A percentile compares a stretch with the other conserved stretches of the same genome.
Evolutionary conservation across 2,329 filamentous ascomycete species (phyloP).

Genomic region (Claviceps citrina): DNA sequence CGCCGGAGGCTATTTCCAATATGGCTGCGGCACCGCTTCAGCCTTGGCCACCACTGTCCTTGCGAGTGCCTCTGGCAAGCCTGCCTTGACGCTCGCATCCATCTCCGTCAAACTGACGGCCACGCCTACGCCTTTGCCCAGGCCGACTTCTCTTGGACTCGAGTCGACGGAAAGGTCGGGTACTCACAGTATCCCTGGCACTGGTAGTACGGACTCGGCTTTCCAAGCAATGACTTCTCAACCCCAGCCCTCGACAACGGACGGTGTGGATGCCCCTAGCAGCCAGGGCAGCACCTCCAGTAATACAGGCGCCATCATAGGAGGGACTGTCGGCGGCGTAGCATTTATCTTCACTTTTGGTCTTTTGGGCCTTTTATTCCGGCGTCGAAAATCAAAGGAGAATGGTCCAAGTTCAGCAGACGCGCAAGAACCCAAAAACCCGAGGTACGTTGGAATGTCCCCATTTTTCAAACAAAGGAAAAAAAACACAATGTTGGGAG

Average conservation of each 20-base stretch:
- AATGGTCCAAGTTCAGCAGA: constrained; percentile 1
- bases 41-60: constrained; percentile 33
- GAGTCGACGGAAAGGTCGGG: constrained; percentile 7
- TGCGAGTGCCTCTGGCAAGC: constrained; percentile 28
- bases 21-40: constrained; percentile 36
- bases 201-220: neutral
- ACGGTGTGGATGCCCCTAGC: constrained; percentile 14
- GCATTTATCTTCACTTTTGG: constrained; percentile 29
- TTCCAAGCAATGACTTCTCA: neutral
- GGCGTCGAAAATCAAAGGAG: constrained; percentile 19
- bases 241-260: constrained; percentile 9
- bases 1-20: constrained; percentile 40
- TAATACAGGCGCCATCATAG: constrained; percentile 35
- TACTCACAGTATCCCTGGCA: neutral
- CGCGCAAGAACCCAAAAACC: constrained; percentile 22
- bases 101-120: constrained; percentile 27
- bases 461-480: neutral
- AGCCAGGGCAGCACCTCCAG: constrained; percentile 15
- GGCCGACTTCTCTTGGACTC: constrained; percentile 26
- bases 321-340: constrained; percentile 37
- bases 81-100: constrained; percentile 19
- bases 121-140: constrained; percentile 21
- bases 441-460: constrained; percentile 19
- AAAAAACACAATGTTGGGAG: neutral
- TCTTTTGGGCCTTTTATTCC: constrained; percentile 27